phyloP scores from a whole-genome alignment of 371 early-diverging fungal genomes.

The Mortierella sp. region DNA sequence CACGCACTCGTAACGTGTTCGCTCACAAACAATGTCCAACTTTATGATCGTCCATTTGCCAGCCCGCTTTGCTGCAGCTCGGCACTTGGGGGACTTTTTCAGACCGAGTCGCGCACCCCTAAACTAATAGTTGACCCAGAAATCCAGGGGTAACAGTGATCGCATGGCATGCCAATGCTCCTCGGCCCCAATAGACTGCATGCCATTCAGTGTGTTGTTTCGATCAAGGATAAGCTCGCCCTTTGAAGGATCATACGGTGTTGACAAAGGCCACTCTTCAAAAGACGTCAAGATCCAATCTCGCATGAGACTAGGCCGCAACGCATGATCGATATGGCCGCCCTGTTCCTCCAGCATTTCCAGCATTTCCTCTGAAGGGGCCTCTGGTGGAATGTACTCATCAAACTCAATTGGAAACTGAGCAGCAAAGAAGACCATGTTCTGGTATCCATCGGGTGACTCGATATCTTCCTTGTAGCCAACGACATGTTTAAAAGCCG shows the following conservation, averaged over 20 bases:
- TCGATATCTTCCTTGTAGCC: constrained; percentile 63
- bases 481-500: constrained; percentile 64
- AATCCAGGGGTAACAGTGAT: constrained; percentile 65
- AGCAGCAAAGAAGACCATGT: constrained; percentile 75
- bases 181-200: constrained; percentile 60
- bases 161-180: constrained; percentile 80
- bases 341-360: constrained; percentile 23
- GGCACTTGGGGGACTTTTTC: too few species aligned
- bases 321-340: constrained; percentile 32
- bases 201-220: constrained; percentile 61
- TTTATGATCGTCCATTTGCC: too few species aligned
- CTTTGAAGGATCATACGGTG: constrained; percentile 42
- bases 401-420: constrained; percentile 61
- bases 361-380: constrained; percentile 33
- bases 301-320: constrained; percentile 47
- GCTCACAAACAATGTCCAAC: too few species aligned
- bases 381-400: constrained; percentile 35
- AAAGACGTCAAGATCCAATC: constrained; percentile 49
- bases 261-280: constrained; percentile 49
- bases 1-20: neutral
- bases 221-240: constrained; percentile 53
- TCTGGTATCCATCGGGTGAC: constrained; percentile 37
- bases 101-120: neutral
- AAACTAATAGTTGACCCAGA: constrained; percentile 76
- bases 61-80: too few species aligned